Percentiles rank a stretch among this genome's conserved stretches.
These are phyloP conservation scores for Ascochyta koolunga DNA, from an alignment of 2,329 filamentous ascomycete genomes.

Conservation along the genomic window DNA sequence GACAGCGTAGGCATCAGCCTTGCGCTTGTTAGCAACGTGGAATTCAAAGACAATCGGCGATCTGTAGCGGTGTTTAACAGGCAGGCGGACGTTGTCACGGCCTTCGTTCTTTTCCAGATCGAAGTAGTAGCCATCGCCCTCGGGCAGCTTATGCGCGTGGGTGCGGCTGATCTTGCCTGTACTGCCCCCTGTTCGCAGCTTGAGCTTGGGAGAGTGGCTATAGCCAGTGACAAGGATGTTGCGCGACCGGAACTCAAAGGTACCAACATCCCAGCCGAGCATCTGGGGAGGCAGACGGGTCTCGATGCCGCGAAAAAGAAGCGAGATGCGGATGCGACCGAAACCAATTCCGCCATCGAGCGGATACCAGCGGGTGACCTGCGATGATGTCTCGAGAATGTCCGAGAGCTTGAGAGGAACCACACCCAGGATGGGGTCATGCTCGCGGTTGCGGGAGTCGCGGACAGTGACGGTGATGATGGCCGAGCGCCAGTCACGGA, in stretches of 20 bases:
- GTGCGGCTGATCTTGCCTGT: conserved; percentile 71
- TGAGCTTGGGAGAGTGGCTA: conserved; percentile 69
- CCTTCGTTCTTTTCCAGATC: conserved; percentile 59
- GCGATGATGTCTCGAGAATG: conserved; percentile 84
- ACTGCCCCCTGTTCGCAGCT: conserved; percentile 83
- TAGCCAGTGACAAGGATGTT: conserved; percentile 70
- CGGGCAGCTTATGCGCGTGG: conserved; percentile 64
- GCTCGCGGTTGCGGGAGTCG: conserved; percentile 86
- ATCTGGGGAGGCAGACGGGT: conserved; percentile 82
- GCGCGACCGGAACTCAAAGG: conserved; percentile 83
- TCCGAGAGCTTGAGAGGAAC: conserved; percentile 88
- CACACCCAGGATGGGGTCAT: conserved; percentile 92
- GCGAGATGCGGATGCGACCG: conserved; percentile 83
- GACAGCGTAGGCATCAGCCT: conserved; percentile 75
- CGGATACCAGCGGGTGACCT: conserved; percentile 93
- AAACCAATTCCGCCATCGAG: conserved; percentile 91
- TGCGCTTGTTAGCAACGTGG: conserved; percentile 70
- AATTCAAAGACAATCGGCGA: conserved; percentile 91
- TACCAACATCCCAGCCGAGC: conserved; percentile 93
- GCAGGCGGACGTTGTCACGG: conserved; percentile 70
- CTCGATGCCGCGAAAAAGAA: conserved; percentile 90
- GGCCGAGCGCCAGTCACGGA: conserved; percentile 89
- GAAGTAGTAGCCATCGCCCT: conserved; percentile 66
- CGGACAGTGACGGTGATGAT: conserved; percentile 88
- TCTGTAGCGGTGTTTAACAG: conserved; percentile 88